phyloP scores from a whole-genome alignment of 768 basidiomycete genomes.

The Phallus indusiatus region DNA sequence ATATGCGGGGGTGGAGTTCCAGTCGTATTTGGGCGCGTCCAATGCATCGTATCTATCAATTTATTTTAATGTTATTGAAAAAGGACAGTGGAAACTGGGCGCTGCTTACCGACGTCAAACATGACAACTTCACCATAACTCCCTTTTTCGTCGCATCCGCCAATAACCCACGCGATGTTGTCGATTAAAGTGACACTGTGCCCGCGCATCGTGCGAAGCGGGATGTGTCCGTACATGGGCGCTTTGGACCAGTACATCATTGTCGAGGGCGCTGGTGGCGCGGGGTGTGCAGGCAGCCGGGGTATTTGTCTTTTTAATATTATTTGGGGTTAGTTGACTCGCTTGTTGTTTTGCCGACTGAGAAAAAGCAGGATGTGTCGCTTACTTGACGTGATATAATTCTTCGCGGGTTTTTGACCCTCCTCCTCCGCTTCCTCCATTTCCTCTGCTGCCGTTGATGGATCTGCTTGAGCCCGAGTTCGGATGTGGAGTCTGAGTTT shows the following conservation, averaged over 20 bases:
- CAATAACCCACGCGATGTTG: constrained; percentile 76
- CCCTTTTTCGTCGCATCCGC: constrained; percentile 77
- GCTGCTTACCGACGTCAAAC: constrained; percentile 64
- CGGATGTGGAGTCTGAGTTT: no score
- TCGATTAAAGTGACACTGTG: constrained; percentile 83
- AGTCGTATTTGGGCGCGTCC: constrained; percentile 66
- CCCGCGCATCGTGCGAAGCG: constrained; percentile 63
- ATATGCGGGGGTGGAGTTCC: constrained; percentile 80
- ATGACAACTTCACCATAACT: constrained; percentile 70
- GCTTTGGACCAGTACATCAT: constrained; percentile 82
- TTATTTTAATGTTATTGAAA: no score
- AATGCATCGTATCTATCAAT: constrained; percentile 75
- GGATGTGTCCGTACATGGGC: constrained; percentile 63
- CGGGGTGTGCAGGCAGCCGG: constrained; percentile 12
- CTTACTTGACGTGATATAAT: no score
- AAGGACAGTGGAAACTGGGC: no score
- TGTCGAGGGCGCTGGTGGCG: constrained; percentile 53
- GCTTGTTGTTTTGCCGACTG: no score
- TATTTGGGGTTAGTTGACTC: no score
- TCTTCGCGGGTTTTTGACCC: no score
- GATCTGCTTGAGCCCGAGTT: no score
- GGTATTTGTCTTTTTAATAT: constrained; percentile 11
- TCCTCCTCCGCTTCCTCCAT: no score
- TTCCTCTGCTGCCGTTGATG: no score
- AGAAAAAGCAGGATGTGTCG: no score